Evolutionary conservation across 75 land plant species (phyloP), one percentile per base, ranked within the genome.

Genomic region (Pinus tabuliformis): DNA sequence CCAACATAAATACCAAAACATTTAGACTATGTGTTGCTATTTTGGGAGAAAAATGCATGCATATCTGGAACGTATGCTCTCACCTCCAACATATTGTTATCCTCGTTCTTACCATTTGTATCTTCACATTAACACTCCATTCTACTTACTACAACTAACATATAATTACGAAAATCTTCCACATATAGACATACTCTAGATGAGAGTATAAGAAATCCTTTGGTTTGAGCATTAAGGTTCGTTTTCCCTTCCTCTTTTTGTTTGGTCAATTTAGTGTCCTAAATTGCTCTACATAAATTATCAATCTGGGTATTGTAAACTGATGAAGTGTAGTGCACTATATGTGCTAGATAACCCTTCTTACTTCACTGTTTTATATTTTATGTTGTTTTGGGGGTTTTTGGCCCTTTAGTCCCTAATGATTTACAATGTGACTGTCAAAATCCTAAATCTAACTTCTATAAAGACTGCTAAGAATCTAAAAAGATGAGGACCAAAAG

Each of bases 201-300:
- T 52, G 82, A 78, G 18, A 91, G 56, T 33, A 89, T 33, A 39
- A 86, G 71, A 71, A 91, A 74, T 83, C 88, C 6, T 82, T 85
- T 49, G 75, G 78, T 75, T 75, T 70, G 1, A 70, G 33, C 9
- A 17, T 66, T 42, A 66, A 7, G 1, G 5, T 33, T 39, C 5
- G 3, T 5, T 39, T 39, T 39, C 5, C 3, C 42, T 36, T 18
- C 6, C 36, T 66, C 0, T n/a, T n/a, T n/a, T n/a, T n/a, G n/a
- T n/a, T n/a, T n/a, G n/a, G n/a, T n/a, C n/a, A n/a, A n/a, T n/a
- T n/a, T n/a, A n/a, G n/a, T n/a, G n/a, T n/a, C n/a, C n/a, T n/a
- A n/a, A n/a, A n/a, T n/a, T n/a, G n/a, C n/a, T n/a, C n/a, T n/a
- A n/a, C n/a, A n/a, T n/a, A n/a, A n/a, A n/a, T n/a, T n/a, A n/a